Evolutionary conservation across 2,329 filamentous ascomycete species (phyloP), one percentile per base, ranked within the genome.

Genomic region (Neoscytalidium dimidiatum): DNA sequence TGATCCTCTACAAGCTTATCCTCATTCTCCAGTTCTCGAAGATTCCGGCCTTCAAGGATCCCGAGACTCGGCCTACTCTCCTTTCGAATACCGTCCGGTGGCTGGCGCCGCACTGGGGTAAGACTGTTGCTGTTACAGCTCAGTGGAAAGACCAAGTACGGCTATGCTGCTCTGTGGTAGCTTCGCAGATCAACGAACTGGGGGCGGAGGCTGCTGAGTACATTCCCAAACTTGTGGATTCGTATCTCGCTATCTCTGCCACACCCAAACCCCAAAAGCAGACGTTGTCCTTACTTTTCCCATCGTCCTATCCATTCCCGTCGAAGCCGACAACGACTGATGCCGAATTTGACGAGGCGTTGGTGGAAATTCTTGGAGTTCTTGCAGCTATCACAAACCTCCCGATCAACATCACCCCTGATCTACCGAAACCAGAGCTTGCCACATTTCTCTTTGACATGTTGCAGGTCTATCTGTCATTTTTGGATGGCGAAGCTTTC

Each of bases 111-210:
- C 94, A 98, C 77, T 99, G 95, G 95, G 94, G 94, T 13, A 87
- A 88, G 67, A 86, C 85, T 0, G 84, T 86, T 3, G 83, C 88
- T 29, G 87, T 94, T 9, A 93, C 88, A 2, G 90, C 94, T 38
- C 92, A 96, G 72, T 98, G 93, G 88, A 90, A 90, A 68, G 92
- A 97, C 23, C 95, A 98, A 79, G 91, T 98, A 19, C 90, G 95
- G 17, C 82, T 99, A 17, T 97, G 94, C 78, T 97, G 93, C 78
- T 96, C 94, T 0, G 91, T 99, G 35, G 84, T 99, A 38, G 92
- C 94, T 8, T 93, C 91, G 67, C 92, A 98, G 74, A 85, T 94
- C 64, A 86, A 91, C 44, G 86, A 92, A 69, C 85, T 96, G 8
- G 90, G 90, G 8, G 85, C 92, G 41, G 90, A 95, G 72, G 90